A percentile compares a stretch with the other conserved stretches of the same genome.
Conservation (phyloP, 2,329 filamentous ascomycete species). For the Karstenula rhodostoma region DNA sequence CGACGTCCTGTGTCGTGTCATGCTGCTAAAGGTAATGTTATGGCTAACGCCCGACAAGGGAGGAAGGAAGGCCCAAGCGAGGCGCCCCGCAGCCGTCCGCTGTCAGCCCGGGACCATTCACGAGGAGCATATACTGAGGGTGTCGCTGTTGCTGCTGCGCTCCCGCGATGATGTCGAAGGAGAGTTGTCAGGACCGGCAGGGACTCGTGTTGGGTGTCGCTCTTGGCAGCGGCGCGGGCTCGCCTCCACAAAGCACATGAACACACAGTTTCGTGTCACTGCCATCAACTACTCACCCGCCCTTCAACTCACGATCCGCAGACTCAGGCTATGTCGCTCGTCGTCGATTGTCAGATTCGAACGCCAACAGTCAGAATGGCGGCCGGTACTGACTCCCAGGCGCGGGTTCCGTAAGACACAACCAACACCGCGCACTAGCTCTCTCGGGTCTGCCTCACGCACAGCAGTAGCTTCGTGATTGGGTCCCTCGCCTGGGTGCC, state of each 20-base stretch:
- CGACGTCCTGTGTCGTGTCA: not conserved
- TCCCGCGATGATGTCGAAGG: not conserved
- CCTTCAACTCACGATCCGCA: not conserved
- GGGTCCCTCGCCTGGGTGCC: not conserved
- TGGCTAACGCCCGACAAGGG: not conserved
- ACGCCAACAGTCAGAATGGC: not conserved
- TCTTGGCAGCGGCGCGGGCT: not conserved
- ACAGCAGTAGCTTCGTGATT: not conserved
- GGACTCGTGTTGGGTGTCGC: not conserved
- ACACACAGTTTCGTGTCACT: not conserved
- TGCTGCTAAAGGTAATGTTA: slow-evolving; percentile 4
- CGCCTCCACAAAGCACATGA: not conserved
- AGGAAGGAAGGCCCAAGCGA: not conserved
- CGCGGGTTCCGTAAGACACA: not conserved
- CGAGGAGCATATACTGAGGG: not conserved
- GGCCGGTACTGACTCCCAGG: not conserved
- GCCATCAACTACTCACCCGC: not conserved
- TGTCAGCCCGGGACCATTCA: not conserved
- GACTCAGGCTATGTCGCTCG: too few species aligned
- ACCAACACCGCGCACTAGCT: slow-evolving; percentile 11
- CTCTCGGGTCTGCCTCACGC: not conserved
- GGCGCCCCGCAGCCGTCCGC: not conserved
- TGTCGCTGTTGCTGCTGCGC: not conserved
- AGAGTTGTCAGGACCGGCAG: not conserved
- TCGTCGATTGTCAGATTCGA: not conserved